Base-by-base conservation (phyloP, 2,329 filamentous ascomycete species). In the Diaporthe velutina region DNA sequence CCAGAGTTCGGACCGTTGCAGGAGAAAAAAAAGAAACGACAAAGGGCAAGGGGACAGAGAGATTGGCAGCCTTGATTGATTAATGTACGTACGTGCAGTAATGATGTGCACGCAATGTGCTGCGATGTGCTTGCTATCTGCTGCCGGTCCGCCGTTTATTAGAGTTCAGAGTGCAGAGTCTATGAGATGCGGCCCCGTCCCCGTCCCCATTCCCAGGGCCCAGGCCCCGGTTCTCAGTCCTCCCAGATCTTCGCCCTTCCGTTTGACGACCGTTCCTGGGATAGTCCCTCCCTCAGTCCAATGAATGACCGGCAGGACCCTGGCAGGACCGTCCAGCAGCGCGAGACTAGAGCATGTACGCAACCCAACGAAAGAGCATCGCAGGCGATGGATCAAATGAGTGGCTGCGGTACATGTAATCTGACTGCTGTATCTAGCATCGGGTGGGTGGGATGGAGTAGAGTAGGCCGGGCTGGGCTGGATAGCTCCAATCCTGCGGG, bases 1-100 rank as follows among this genome's bases (percentile, higher is more conserved):
- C 48, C 64, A 68, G 64, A 66, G 35, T 54, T 68, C 64, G 64
- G 64, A 22, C 48, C 64, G 64, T 28, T 68, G 64, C 64, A 68
- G 48, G 13, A 67, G n/a, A 38, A 19, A 19, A 19, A 17, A 40
- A 38, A 35, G 5, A 33, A 52, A 52, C 3, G 30, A 52, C 64
- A 7, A 19, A 67, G 28, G 25, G 22, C 40, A 13, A 54, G 8
- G 30, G 57, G 10, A 13, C 3, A 28, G 45, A 48, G 48, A 54
- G 64, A 67, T 52, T 67, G 64, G 45, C 64, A 68, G 64, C 48
- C 33, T 35, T 25, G 64, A 30, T 25, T 68, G 45, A 54, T 68
- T 54, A 68, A 68, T 68, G 64, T 68, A 54, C 48, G 64, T 19
- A 38, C 30, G 33, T 54, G 17, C 48, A 52, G 64, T 68, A 68